Evolutionary conservation across 192 early-diverging fungal species (phyloP), one percentile per base, ranked within the genome.

Genomic region (Umbelopsis isabellina): DNA sequence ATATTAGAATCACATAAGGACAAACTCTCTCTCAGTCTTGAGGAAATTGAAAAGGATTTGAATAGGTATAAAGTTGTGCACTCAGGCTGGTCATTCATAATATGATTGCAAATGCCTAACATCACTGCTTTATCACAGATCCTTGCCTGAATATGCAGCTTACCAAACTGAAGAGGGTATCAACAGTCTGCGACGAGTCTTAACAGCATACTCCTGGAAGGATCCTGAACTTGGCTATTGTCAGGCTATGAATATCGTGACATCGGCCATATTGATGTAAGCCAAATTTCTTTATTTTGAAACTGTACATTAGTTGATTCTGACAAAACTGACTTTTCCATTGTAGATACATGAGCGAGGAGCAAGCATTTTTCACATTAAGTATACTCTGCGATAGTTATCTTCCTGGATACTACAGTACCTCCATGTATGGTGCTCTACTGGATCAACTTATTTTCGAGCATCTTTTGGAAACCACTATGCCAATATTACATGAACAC

Each of bases 181-280:
- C 55, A 87, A 94, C 46, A 89, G 93, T 5, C 82, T 99, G 49
- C 90, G 98, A n/a, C 89, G 95, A 20, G 97, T 98, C 25, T 81
- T 99, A 47, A 92, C 90, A 66, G 91, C 92, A 2, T 95, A 95
- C 72, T 84, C 92, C 20, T 89, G 90, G 87, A 90, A 88, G 67
- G 88, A 94, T 68, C 86, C 92, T 0, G 95, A 97, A 76, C 88
- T 99, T 21, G 98, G 98, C n/a, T 99, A 99, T 80, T 99, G 98
- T 79, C 98, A 99, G 77, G 97, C 98, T 3, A 99, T 99, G 98
- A 99, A 99, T 79, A 96, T 99, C 84, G 92, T 99, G 1, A 94
- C 95, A 49, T 95, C 92, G 30, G 93, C 96, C 0, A 83, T 99
- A 72, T 82, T 99, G 50, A 94, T 99, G 80, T 84, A 80, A 69